Evolutionary conservation across 2,329 filamentous ascomycete genomes (phyloP), one percentile per base, ranked within the genome.

Genomic region (Botrytis pseudocinerea): DNA sequence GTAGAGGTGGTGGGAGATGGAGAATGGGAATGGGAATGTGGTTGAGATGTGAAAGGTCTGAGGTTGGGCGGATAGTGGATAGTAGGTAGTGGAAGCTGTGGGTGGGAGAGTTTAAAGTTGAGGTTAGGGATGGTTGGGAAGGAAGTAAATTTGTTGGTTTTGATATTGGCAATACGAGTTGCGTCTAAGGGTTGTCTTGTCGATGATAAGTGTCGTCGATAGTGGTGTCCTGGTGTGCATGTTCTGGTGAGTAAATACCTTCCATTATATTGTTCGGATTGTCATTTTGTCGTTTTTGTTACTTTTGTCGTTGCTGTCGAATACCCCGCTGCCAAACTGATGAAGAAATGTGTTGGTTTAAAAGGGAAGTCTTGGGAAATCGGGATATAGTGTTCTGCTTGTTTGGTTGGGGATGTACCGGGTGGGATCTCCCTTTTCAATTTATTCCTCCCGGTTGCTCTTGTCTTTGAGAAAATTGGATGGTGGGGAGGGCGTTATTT

Each of bases 391-490:
- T 7, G 12, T n/a, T n/a, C 1, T 54, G 25, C 25, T 16, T 14
- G 20, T n/a, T n/a, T n/a, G 5, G 25, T 54, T 54, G 48, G 25
- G 10, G 6, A 54, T n/a, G n/a, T 25, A 54, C 48, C 4, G 4
- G 12, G 25, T 6, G 25, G 2, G 0, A n/a, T n/a, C 25, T 16
- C 12, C 5, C 2, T n/a, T 12, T 12, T 54, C 25, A 14, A 51
- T 51, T 3, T 0, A n/a, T 54, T 1, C 12, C 25, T n/a, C 48
- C 6, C 25, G 5, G 7, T n/a, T n/a, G 2, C 14, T 38, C 0
- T 35, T 22, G n/a, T 59, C 10, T 22, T 22, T n/a, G 18, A 4
- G 59, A 10, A 14, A 7, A 25, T 61, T 7, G 20, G 22, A 40
- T 14, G 20, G 16, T 38, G 1, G 57, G 28, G n/a, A 59, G 18